These are phyloP conservation scores for Fusarium aywerte DNA, from an alignment of 2,329 filamentous ascomycete species.

Conservation along the genomic window DNA sequence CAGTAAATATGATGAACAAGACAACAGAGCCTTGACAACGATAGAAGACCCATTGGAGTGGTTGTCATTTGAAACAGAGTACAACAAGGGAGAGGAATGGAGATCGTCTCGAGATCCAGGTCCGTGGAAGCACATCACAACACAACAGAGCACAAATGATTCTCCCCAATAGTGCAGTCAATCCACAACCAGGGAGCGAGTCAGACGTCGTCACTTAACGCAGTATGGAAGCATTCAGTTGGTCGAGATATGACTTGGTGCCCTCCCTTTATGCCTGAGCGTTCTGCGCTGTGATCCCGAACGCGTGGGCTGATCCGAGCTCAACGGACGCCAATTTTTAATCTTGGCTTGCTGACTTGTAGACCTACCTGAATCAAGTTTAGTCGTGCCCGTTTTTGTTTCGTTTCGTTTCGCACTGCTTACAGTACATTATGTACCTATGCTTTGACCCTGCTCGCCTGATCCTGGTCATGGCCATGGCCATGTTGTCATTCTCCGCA, in stretches of 20 bases:
- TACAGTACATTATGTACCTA: neutral
- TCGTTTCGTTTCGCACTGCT: constrained; percentile 29
- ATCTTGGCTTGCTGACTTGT: constrained; percentile 2
- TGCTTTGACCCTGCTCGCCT: constrained; percentile 12
- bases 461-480: constrained; percentile 1
- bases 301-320: constrained; percentile 31
- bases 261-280: constrained; percentile 16
- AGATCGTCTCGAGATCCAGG: neutral
- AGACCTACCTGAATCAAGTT: neutral
- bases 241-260: constrained; percentile 13
- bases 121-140: neutral
- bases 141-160: neutral
- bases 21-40: neutral
- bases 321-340: constrained; percentile 23
- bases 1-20: neutral
- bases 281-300: constrained; percentile 29
- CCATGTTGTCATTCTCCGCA: constrained; percentile 31
- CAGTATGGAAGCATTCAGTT: neutral
- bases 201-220: constrained; percentile 20
- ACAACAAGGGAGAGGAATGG: neutral
- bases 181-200: constrained; percentile 10
- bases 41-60: neutral
- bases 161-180: neutral
- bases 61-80: neutral
- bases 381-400: constrained; percentile 35